A percentile compares a stretch with the other conserved stretches of the same genome.
Conservation (phyloP, 805 yeast species). For the Ogataea nakhonphanomensis region DNA sequence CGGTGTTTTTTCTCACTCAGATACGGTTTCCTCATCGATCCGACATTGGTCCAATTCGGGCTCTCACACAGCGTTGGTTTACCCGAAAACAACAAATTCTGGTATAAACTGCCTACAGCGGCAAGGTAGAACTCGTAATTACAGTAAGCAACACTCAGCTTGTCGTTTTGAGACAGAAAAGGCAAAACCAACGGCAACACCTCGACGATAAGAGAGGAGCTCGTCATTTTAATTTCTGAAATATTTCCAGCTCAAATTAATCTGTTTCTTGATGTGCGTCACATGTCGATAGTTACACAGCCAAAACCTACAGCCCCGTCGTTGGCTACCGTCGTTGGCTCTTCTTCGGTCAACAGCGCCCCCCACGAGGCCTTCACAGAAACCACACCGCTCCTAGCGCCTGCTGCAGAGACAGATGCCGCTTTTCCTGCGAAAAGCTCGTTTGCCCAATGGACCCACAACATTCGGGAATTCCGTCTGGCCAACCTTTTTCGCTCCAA, state of each 20-base stretch:
- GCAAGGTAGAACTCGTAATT: constrained; percentile 31
- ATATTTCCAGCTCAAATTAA: neutral
- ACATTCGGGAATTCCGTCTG: constrained; percentile 9
- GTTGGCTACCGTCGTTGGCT: neutral
- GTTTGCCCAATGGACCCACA: constrained; percentile 18
- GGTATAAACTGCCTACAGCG: constrained; percentile 36
- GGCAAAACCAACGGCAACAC: constrained; percentile 21
- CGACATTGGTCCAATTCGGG: constrained; percentile 36
- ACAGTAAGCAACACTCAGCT: constrained; percentile 32
- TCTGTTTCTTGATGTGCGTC: neutral
- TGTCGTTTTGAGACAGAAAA: constrained; percentile 40
- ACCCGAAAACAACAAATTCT: constrained; percentile 34
- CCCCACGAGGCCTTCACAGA: neutral
- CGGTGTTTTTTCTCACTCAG: constrained; percentile 37
- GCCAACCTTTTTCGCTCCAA: constrained; percentile 14
- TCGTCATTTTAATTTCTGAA: constrained; percentile 1
- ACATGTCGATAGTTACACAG: constrained; percentile 3
- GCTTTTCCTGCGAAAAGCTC: constrained; percentile 1
- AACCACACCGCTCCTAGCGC: constrained; percentile 2
- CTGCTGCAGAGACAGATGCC: neutral
- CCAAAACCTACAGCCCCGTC: constrained; percentile 1
- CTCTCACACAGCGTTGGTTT: constrained; percentile 35
- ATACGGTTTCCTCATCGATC: constrained; percentile 34
- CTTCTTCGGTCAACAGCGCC: neutral
- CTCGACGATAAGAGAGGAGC: constrained; percentile 20